These are phyloP conservation scores for Auriscalpium orientale DNA, from an alignment of 768 basidiomycete species.

Conservation along the genomic window DNA sequence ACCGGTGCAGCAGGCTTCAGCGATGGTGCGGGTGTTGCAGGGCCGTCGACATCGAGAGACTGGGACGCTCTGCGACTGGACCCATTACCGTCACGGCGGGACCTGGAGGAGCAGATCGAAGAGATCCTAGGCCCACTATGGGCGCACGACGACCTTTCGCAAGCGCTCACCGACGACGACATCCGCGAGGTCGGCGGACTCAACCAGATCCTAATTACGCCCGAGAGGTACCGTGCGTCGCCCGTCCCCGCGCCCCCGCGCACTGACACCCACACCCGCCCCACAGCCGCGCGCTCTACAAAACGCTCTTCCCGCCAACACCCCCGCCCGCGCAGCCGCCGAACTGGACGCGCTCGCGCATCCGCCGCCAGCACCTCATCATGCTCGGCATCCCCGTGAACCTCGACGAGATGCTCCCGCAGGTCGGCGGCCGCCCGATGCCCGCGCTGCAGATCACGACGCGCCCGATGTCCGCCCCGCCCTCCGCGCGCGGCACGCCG, in stretches of 20 bases:
- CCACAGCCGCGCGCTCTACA: conserved; percentile 72
- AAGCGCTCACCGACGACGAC: conserved; percentile 56
- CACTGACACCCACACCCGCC: conserved; percentile 19
- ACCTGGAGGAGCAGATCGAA: conserved; percentile 56
- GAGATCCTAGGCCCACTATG: conserved; percentile 62
- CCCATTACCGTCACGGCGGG: conserved; percentile 51
- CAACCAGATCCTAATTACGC: conserved; percentile 66
- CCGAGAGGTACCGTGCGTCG: conserved; percentile 53
- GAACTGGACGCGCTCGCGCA: conserved; percentile 90
- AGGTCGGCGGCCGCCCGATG: conserved; percentile 52
- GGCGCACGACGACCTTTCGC: conserved; percentile 41
- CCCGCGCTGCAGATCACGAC: conserved; percentile 81
- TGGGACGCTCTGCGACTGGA: conserved; percentile 62
- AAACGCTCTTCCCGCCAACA: conserved; percentile 54
- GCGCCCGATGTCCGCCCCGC: conserved; percentile 75
- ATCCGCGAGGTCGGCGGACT: conserved; percentile 78
- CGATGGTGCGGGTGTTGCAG: conserved; percentile 33
- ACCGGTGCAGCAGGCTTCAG: conserved; percentile 28
- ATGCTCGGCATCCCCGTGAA: conserved; percentile 91
- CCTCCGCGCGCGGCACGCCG: conserved; percentile 41
- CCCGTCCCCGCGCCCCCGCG: conserved; percentile 3
- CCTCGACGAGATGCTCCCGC: conserved; percentile 83
- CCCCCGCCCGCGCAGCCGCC: conserved; percentile 76
- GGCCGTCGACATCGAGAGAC: conserved; percentile 30
- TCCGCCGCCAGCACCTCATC: conserved; percentile 85